Base-by-base conservation (phyloP, 768 basidiomycete genomes). In the Lactifluus echinatus region DNA sequence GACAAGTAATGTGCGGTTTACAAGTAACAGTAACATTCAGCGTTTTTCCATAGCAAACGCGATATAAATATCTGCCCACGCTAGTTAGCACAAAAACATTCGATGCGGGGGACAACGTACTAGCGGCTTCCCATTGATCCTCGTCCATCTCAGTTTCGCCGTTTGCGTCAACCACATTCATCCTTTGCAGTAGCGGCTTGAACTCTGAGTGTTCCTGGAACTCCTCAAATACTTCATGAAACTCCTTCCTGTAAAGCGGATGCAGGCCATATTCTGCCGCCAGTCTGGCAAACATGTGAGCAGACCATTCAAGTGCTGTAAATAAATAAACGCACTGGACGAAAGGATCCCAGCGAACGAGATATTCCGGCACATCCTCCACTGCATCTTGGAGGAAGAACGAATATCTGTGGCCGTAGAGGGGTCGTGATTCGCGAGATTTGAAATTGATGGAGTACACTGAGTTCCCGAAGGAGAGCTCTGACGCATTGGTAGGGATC, bases 41-140 rank as follows among this genome's bases (percentile, higher is more conserved):
- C 69, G 68, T 71, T 89, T 95, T 69, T 90, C 83, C 65, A 95
- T 88, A 7, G 91, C 94, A 65, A 97, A 97, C 2, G 85, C 94
- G 63, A 94, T 80, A 65, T 97, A 97, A 51, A 97, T 84, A 69
- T 94, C 94, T 97, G 66, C 1, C n/a, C 23, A n/a, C 66, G 52
- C n/a, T 23, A 50, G 19, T 60, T n/a, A 48, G 60, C 47, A 29
- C 21, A 33, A 14, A 26, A 19, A 51, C 8, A 59, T n/a, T n/a
- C 28, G 10, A 53, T 34, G 23, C 24, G 50, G 49, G 52, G 47
- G 45, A 42, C 11, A 12, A 81, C 93, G 72, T 71, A 97, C 96
- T 97, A n/a, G 93, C 93, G 61, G 95, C 95, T 66, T 97, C 93
- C 91, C 95, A 96, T 71, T 98, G 94, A 64, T 89, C 87, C 63